A percentile compares a stretch with the other conserved stretches of the same genome.
These are phyloP conservation scores for Sphagnum fallax DNA, from an alignment of 228 moss, liverwort and hornwort genomes.

Conservation along the genomic window DNA sequence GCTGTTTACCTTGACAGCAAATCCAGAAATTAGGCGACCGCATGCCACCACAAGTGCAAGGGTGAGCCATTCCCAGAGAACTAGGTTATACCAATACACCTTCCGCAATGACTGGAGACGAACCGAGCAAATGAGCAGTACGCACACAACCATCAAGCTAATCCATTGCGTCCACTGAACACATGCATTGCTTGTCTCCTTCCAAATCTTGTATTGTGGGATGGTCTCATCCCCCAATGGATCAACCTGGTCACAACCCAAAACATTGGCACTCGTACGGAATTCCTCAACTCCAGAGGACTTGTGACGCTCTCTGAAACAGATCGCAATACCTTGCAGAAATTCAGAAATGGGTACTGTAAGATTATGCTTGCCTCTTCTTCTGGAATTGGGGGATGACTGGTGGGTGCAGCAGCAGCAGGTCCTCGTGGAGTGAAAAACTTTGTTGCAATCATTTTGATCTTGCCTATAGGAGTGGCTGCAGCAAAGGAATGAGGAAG, in stretches of 20 bases:
- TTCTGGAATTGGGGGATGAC: constrained; percentile 18
- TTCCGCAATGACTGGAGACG: constrained; percentile 43
- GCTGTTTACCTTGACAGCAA: constrained; percentile 76
- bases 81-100: constrained; percentile 65
- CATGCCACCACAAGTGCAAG: constrained; percentile 82
- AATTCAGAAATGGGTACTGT: neutral
- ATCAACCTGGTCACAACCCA: constrained; percentile 43
- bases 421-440: constrained; percentile 44
- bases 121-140: constrained; percentile 69
- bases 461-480: constrained; percentile 24
- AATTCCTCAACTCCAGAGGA: neutral
- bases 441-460: constrained; percentile 29
- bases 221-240: constrained; percentile 94
- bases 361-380: constrained; percentile 30
- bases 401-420: constrained; percentile 19
- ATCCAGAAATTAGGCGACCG: constrained; percentile 91
- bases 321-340: neutral
- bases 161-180: constrained; percentile 57
- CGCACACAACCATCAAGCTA: constrained; percentile 47
- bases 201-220: constrained; percentile 78
- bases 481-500: constrained; percentile 47
- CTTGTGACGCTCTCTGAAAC: neutral
- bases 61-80: constrained; percentile 93
- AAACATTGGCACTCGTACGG: neutral
- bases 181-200: constrained; percentile 58